Conservation (phyloP, 2,329 filamentous ascomycete genomes). For the Aquanectria penicillioides region DNA sequence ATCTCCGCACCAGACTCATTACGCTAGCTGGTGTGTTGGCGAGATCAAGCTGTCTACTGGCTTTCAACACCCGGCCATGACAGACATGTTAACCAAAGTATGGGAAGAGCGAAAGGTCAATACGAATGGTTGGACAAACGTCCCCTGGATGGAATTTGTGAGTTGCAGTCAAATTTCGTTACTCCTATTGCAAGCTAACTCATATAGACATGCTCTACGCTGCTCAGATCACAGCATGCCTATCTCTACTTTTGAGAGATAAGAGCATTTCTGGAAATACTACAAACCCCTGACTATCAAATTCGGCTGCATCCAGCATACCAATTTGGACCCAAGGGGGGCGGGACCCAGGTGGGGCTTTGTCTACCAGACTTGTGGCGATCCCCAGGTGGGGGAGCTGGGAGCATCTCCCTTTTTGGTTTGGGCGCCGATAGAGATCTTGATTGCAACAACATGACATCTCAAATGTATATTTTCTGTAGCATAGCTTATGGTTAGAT, state of each 20-base stretch:
- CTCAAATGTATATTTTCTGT: neutral
- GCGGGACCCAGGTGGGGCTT: too few relatives aligned
- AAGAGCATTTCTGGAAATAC: neutral
- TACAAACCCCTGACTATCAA: neutral
- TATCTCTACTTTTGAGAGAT: conserved; percentile 32
- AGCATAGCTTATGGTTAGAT: neutral
- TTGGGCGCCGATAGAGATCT: conserved; percentile 15
- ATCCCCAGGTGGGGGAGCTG: conserved; percentile 4
- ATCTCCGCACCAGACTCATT: conserved; percentile 39
- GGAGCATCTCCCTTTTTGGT: conserved; percentile 20
- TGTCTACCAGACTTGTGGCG: too few relatives aligned
- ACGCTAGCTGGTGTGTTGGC: conserved; percentile 35
- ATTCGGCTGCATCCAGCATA: neutral
- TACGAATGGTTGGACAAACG: conserved; percentile 27
- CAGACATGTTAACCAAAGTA: conserved; percentile 36
- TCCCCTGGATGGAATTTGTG: conserved; percentile 45
- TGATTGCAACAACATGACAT: neutral
- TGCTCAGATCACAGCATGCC: conserved; percentile 28
- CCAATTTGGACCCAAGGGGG: neutral
- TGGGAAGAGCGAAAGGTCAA: conserved; percentile 36
- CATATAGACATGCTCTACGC: conserved; percentile 29
- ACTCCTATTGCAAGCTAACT: neutral
- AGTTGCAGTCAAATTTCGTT: neutral
- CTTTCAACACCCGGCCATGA: conserved; percentile 39
- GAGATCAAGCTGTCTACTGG: conserved; percentile 39